These are phyloP conservation scores for Penicillium sp. DNA, from an alignment of 2,329 filamentous ascomycete genomes.

Conservation along the genomic window DNA sequence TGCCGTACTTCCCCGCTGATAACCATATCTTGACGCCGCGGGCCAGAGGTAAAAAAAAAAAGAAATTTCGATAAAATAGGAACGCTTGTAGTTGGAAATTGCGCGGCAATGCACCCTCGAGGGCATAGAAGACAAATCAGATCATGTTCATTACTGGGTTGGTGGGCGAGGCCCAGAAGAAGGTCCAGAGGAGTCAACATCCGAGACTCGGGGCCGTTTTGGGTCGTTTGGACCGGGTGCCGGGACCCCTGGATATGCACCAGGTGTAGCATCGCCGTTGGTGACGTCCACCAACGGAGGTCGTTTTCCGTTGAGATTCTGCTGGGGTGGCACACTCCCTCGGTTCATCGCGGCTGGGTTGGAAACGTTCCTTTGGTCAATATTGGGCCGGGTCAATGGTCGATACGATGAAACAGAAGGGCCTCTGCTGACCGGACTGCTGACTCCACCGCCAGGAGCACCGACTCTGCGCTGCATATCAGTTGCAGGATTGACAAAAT, in stretches of 20 bases:
- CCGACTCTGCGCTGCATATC: slow-evolving; percentile 40
- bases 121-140: neutral
- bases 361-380: slow-evolving; percentile 28
- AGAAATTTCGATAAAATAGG: neutral
- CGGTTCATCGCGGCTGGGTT: slow-evolving; percentile 23
- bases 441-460: slow-evolving; percentile 31
- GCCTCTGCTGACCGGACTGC: slow-evolving; percentile 36
- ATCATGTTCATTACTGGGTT: slow-evolving; percentile 5
- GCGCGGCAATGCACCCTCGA: neutral
- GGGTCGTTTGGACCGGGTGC: slow-evolving; percentile 29
- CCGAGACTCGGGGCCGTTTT: slow-evolving; percentile 34
- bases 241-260: slow-evolving; percentile 26
- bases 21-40: neutral
- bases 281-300: slow-evolving; percentile 48
- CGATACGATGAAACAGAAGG: slow-evolving; percentile 44
- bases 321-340: slow-evolving; percentile 24
- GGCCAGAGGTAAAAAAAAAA: neutral
- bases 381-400: slow-evolving; percentile 46
- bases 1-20: neutral
- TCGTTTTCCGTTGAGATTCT: slow-evolving; percentile 43
- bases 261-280: slow-evolving; percentile 34
- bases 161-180: slow-evolving; percentile 11
- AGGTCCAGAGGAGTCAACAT: slow-evolving; percentile 12
- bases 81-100: slow-evolving; percentile 1
- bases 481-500: slow-evolving; percentile 38